Conservation (phyloP, 306 rosid genomes). For the Luffa acutangula region DNA sequence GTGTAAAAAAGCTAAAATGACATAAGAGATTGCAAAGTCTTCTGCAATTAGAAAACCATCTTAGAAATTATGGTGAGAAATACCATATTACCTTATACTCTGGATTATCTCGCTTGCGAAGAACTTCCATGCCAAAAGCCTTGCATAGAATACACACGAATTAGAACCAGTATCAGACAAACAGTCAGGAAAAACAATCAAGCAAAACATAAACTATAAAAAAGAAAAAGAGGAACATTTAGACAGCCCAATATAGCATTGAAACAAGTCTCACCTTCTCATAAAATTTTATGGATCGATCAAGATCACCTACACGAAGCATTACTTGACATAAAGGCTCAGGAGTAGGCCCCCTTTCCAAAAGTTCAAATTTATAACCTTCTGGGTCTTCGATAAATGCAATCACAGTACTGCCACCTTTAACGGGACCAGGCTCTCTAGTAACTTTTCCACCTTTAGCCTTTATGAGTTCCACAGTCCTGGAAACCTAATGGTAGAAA, state of each 20-base stretch:
- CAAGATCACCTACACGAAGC: constrained; percentile 95
- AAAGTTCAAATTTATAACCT: constrained; percentile 79
- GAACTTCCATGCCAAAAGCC: constrained; percentile 94
- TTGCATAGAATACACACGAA: constrained; percentile 4
- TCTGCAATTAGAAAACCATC: neutral
- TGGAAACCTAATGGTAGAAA: constrained; percentile 48
- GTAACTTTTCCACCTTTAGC: constrained; percentile 85
- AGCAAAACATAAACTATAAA: neutral
- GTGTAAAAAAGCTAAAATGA: neutral
- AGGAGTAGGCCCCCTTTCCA: constrained; percentile 78
- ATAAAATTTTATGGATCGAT: constrained; percentile 77
- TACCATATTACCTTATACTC: constrained; percentile 61
- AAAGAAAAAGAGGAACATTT: neutral
- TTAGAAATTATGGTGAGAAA: neutral
- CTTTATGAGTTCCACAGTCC: constrained; percentile 69
- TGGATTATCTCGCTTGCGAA: constrained; percentile 64
- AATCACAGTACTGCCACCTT: constrained; percentile 49
- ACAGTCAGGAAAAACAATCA: neutral
- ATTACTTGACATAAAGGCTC: constrained; percentile 94
- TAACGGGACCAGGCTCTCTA: constrained; percentile 72
- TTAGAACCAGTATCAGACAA: neutral
- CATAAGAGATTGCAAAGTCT: neutral
- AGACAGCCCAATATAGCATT: neutral
- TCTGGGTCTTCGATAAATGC: constrained; percentile 90
- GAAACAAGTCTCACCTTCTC: constrained; percentile 55